A percentile compares a stretch with the other conserved stretches of the same genome.
These are phyloP conservation scores for Acanthamoeba healyi DNA, from an alignment of 208 protist species.

Conservation along the genomic window DNA sequence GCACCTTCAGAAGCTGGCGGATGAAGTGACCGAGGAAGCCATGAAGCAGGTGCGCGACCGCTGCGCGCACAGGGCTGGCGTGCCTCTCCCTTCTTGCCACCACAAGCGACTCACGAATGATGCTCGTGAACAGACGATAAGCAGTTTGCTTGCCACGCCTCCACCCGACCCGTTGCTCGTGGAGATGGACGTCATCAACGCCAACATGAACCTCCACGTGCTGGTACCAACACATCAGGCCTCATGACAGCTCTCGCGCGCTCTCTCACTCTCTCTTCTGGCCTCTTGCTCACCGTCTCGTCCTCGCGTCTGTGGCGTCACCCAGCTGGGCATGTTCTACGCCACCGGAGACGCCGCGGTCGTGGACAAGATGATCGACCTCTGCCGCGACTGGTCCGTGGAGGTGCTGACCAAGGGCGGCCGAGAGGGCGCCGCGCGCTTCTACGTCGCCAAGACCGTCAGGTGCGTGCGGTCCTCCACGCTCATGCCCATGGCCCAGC, in stretches of 20 bases:
- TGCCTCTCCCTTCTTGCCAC: not conserved
- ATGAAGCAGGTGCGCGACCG: not conserved
- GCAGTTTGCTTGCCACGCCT: not conserved
- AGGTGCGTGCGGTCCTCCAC: not conserved
- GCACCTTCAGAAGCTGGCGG: not conserved
- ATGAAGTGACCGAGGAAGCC: not conserved
- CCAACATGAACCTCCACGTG: conserved; percentile 27
- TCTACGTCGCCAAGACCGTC: conserved; percentile 30
- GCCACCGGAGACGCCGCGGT: not conserved
- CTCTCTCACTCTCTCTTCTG: no score
- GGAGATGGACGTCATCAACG: not conserved
- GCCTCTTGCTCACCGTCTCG: not conserved
- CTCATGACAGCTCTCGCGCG: no score
- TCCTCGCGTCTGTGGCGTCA: no score
- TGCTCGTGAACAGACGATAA: not conserved
- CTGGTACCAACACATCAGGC: not conserved
- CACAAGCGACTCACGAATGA: not conserved
- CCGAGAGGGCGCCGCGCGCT: not conserved
- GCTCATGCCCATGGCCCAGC: not conserved
- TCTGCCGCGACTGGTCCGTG: conserved; percentile 22
- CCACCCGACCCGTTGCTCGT: not conserved
- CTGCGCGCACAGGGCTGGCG: no score
- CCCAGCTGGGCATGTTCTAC: conserved; percentile 2
- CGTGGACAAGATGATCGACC: conserved; percentile 1
- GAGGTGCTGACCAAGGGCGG: conserved; percentile 29